phyloP scores from a whole-genome alignment of 352 stramenopile genomes.

The Phytophthora pinifolia region DNA sequence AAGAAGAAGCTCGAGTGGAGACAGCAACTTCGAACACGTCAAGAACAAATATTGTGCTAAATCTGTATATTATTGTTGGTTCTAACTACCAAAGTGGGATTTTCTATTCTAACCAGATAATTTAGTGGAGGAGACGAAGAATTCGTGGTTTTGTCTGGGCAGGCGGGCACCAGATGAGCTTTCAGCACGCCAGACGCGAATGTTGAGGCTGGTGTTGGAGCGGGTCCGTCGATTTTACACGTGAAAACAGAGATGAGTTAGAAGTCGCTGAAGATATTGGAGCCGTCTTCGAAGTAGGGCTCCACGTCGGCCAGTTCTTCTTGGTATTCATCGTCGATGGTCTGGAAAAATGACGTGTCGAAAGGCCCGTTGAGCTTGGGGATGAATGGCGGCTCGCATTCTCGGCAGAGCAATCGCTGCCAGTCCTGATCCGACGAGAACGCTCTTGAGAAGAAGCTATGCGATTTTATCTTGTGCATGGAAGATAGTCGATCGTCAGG shows the following conservation, averaged over 20 bases:
- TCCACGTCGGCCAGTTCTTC: slow-evolving; percentile 52
- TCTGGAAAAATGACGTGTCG: slow-evolving; percentile 73
- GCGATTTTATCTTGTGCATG: slow-evolving; percentile 56
- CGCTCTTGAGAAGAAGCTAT: slow-evolving; percentile 53
- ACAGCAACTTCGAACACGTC: slow-evolving; percentile 10
- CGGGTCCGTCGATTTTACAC: slow-evolving; percentile 10
- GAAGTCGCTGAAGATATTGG: slow-evolving; percentile 67
- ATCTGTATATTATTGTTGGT: slow-evolving; percentile 6
- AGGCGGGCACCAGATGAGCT: not conserved
- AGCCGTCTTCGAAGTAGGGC: slow-evolving; percentile 69
- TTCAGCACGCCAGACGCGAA: not conserved
- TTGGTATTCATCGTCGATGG: slow-evolving; percentile 50
- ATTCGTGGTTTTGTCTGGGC: slow-evolving; percentile 1
- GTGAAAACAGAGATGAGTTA: slow-evolving; percentile 23
- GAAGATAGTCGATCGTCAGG: slow-evolving; percentile 38
- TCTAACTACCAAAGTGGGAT: slow-evolving; percentile 17
- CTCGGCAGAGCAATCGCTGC: slow-evolving; percentile 40
- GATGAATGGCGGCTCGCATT: slow-evolving; percentile 55
- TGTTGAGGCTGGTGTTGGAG: slow-evolving; percentile 4
- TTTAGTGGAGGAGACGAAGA: slow-evolving; percentile 23
- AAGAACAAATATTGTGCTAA: slow-evolving; percentile 8
- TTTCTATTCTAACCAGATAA: slow-evolving; percentile 31
- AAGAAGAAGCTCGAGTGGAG: slow-evolving; percentile 4
- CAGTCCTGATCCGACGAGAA: slow-evolving; percentile 44
- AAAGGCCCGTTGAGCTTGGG: slow-evolving; percentile 64